These are phyloP conservation scores for Tolypocladium pustulatum DNA, from an alignment of 2,329 filamentous ascomycete genomes.

Conservation along the genomic window DNA sequence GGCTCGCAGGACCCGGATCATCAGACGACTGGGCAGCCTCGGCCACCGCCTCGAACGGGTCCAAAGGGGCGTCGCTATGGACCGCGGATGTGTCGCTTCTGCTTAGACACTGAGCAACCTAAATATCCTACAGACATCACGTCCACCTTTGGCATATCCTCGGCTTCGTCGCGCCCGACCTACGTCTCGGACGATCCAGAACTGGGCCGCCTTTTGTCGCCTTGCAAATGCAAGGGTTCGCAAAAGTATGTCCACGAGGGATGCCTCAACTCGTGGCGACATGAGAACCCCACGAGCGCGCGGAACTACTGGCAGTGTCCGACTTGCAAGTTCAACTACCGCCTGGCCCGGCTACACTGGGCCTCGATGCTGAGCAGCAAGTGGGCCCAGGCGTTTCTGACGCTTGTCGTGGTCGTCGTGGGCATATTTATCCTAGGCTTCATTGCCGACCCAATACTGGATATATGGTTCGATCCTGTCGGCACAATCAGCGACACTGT, in stretches of 20 bases:
- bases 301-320: constrained; percentile 81
- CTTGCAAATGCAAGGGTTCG: constrained; percentile 88
- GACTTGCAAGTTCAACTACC: constrained; percentile 78
- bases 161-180: constrained; percentile 22
- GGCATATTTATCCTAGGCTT: constrained; percentile 80
- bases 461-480: constrained; percentile 72
- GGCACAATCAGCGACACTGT: constrained; percentile 47
- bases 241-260: constrained; percentile 91
- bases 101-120: constrained; percentile 57
- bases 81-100: constrained; percentile 77
- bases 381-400: constrained; percentile 58
- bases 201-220: constrained; percentile 70
- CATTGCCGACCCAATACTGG: constrained; percentile 84
- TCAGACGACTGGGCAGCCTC: not conserved
- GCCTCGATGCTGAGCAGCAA: constrained; percentile 58
- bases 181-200: constrained; percentile 68
- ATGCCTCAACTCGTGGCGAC: constrained; percentile 76
- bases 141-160: constrained; percentile 20
- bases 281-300: constrained; percentile 51
- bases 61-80: constrained; percentile 41
- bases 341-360: constrained; percentile 66
- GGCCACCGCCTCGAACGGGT: constrained; percentile 5
- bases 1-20: not conserved
- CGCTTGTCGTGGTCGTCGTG: constrained; percentile 57
- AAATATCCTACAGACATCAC: constrained; percentile 28